Conservation (phyloP, 176 grass and related monocot species). For the Carex scoparia region DNA sequence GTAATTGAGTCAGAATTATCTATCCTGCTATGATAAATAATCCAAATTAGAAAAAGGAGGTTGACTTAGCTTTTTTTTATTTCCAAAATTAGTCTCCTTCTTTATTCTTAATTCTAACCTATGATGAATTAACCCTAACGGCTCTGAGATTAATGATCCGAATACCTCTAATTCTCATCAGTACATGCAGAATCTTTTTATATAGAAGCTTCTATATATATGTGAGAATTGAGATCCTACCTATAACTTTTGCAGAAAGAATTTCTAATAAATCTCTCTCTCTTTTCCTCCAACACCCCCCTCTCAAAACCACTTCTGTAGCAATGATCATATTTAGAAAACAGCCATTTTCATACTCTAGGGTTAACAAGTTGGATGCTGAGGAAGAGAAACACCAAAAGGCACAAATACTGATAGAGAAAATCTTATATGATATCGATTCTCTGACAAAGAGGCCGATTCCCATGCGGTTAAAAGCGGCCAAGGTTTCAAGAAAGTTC, state of each 20-base stretch:
- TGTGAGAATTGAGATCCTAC: not conserved
- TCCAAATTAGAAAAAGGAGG: no score
- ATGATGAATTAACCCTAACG: no score
- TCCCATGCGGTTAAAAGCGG: slow-evolving; percentile 2
- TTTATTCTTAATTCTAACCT: no score
- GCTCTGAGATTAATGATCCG: no score
- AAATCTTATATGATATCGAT: slow-evolving; percentile 41
- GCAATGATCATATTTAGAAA: slow-evolving; percentile 31
- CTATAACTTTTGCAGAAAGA: not conserved
- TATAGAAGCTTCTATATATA: no score
- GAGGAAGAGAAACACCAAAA: slow-evolving; percentile 41
- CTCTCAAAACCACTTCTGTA: not conserved
- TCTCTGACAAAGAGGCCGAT: not conserved
- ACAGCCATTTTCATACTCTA: slow-evolving; percentile 46
- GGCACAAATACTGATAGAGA: slow-evolving; percentile 69
- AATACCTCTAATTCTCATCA: no score
- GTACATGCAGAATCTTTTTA: no score
- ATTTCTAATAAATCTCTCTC: not conserved
- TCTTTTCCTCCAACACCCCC: not conserved
- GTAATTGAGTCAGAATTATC: no score
- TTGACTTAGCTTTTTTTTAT: no score
- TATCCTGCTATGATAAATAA: no score
- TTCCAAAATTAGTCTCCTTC: no score
- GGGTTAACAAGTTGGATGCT: slow-evolving; percentile 55
- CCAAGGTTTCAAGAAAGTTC: slow-evolving; percentile 23